Conservation (phyloP, 495 filamentous ascomycete species). For the Talaromyces thailandensis region DNA sequence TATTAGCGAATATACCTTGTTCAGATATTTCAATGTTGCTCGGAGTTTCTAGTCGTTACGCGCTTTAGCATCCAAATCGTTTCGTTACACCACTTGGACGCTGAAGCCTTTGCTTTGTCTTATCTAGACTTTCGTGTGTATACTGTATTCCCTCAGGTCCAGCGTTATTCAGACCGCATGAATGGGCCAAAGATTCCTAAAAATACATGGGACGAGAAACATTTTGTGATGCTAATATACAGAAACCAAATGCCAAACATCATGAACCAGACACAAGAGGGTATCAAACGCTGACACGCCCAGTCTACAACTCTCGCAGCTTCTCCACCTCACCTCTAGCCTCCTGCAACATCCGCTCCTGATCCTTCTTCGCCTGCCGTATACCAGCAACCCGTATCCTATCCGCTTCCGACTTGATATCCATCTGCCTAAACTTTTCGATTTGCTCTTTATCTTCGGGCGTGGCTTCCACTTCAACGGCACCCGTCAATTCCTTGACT, state of each 20-base stretch:
- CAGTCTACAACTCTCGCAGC: slow-evolving; percentile 21
- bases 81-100: too few relatives aligned
- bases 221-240: slow-evolving; percentile 8
- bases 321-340: slow-evolving; percentile 38
- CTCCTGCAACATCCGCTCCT: slow-evolving; percentile 56
- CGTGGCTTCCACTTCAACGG: slow-evolving; percentile 47
- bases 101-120: background rate
- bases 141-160: background rate
- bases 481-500: slow-evolving; percentile 61
- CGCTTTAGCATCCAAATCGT: too few relatives aligned
- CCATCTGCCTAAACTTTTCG: slow-evolving; percentile 48
- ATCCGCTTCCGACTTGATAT: slow-evolving; percentile 42
- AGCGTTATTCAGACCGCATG: background rate
- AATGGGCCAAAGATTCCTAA: background rate
- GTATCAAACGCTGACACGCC: background rate
- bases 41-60: too few relatives aligned
- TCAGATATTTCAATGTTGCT: background rate
- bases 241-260: background rate
- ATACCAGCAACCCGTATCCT: slow-evolving; percentile 43
- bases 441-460: slow-evolving; percentile 52
- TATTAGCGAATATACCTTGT: background rate
- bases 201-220: slow-evolving; percentile 5
- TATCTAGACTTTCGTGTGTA: background rate
- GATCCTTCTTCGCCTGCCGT: slow-evolving; percentile 50
- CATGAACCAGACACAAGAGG: background rate